Conservation (phyloP, 352 stramenopile genomes). For the Blastocystis sp. region DNA sequence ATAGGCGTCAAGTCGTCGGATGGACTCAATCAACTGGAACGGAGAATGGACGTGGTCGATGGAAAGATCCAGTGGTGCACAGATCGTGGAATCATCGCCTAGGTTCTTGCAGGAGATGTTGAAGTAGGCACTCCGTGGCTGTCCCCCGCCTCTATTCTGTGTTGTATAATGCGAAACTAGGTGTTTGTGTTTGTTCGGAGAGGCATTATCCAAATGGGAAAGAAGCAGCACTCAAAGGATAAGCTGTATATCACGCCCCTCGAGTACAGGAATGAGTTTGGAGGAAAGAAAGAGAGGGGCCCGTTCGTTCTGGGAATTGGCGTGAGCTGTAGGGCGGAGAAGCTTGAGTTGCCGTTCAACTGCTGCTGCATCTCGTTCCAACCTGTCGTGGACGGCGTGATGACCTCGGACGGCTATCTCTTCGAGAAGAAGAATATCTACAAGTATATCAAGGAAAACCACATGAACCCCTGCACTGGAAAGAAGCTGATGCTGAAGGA, state of each 20-base stretch:
- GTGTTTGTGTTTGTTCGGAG: not conserved
- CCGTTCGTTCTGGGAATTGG: not conserved
- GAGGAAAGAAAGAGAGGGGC: constrained; percentile 83
- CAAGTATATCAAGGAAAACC: constrained; percentile 90
- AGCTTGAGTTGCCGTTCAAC: constrained; percentile 88
- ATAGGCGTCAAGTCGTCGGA: not conserved
- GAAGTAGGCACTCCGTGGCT: not conserved
- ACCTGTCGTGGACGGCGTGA: constrained; percentile 77
- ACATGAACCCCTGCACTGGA: constrained; percentile 91
- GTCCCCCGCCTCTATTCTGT: not conserved
- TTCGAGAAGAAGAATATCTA: constrained; percentile 94
- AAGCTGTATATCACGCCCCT: constrained; percentile 76
- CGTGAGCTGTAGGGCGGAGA: constrained; percentile 52
- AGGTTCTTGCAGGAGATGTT: not conserved
- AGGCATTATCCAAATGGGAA: constrained; percentile 77
- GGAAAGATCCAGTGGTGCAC: not conserved
- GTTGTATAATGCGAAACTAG: no score
- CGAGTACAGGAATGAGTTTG: constrained; percentile 87
- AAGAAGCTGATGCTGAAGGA: constrained; percentile 84
- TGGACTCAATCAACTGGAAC: not conserved
- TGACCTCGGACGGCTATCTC: constrained; percentile 81
- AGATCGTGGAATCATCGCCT: not conserved
- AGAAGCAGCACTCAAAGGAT: constrained; percentile 86
- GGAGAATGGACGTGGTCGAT: not conserved
- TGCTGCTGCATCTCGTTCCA: constrained; percentile 94